Evolutionary conservation across 2,329 filamentous ascomycete genomes (phyloP), one percentile per base, ranked within the genome.

Genomic region (Trichoderma gracile): DNA sequence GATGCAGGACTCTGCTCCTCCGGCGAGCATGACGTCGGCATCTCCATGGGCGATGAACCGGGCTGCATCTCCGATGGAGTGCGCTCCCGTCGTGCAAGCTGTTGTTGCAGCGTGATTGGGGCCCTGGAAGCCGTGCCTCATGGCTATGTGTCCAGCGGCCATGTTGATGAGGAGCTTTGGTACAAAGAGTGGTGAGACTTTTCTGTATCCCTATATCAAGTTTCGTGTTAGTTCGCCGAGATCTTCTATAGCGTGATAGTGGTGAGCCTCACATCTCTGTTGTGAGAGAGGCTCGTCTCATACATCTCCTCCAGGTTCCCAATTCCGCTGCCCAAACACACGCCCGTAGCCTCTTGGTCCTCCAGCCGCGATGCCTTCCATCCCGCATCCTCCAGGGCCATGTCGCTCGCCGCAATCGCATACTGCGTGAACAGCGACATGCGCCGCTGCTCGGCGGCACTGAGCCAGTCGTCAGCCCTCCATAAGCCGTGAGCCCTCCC

Each of bases 401-500:
- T 95, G 57, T 92, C 86, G 0, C 92, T 85, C 3, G 93, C 92
- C 14, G 91, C 92, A 73, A 97, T 84, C 15, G 93, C 94, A 79
- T 96, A 98, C 76, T 98, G 93, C 4, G 93, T 86, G 74, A 98
- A 98, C 25, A 81, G 83, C n/a, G 95, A 93, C 88, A 96, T 96
- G 72, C 92, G 90, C 5, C 93, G 86, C 72, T 85, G 82, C 65
- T 88, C 85, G 1, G 80, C 73, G 25, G 77, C 73, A 52, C 75
- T 77, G 57, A 87, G 72, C 83, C 85, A 89, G 69, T 87, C 82
- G 12, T 78, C 75, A 1, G 82, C 73, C 33, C 76, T 74, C 86
- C 84, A 88, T 50, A 79, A 69, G 76, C 79, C 73, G 63, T 78
- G 73, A 63, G 73, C 74, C 5, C 75, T 67, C 6, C 73, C 73